Evolutionary conservation across 257 asterid genomes (phyloP).

Genomic region (Mentha longifolia): DNA sequence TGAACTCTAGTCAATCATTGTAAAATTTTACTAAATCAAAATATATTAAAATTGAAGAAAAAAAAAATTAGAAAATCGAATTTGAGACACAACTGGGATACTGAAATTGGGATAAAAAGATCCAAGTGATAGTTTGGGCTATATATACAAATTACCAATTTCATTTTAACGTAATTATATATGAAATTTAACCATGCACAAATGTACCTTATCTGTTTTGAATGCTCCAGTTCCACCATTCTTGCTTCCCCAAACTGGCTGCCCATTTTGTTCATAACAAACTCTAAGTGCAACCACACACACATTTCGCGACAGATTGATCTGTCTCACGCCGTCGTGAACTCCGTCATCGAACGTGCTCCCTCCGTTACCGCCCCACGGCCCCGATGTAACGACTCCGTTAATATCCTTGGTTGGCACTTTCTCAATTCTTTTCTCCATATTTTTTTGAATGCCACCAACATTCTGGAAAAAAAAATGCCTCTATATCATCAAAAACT

Average conservation of each 20-base stretch:
- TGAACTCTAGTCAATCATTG: too few relatives aligned
- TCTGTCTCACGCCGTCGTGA: conserved; percentile 68
- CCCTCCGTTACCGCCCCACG: conserved; percentile 90
- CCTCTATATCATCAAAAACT: too few relatives aligned
- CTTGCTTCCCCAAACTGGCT: conserved; percentile 72
- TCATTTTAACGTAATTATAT: too few relatives aligned
- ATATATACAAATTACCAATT: too few relatives aligned
- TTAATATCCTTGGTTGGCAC: conserved; percentile 41
- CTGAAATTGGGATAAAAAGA: too few relatives aligned
- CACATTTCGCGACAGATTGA: conserved; percentile 62
- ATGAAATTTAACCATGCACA: too few relatives aligned
- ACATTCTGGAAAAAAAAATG: conserved; percentile 35
- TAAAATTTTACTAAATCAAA: too few relatives aligned
- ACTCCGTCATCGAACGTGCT: conserved; percentile 72
- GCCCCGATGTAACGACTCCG: conserved; percentile 61
- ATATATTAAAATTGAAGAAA: too few relatives aligned
- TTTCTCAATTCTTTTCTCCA: conserved; percentile 41
- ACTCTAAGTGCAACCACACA: conserved; percentile 63
- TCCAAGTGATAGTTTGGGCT: too few relatives aligned
- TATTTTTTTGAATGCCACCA: conserved; percentile 16
- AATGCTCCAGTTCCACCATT: conserved; percentile 77
- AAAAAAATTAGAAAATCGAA: too few relatives aligned
- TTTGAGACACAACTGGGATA: too few relatives aligned
- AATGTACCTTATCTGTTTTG: conserved; percentile 59
- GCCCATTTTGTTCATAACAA: conserved; percentile 62